These are phyloP conservation scores for Fraxinus xanthoxyloides DNA, from an alignment of 305 asterid genomes.

Conservation along the genomic window DNA sequence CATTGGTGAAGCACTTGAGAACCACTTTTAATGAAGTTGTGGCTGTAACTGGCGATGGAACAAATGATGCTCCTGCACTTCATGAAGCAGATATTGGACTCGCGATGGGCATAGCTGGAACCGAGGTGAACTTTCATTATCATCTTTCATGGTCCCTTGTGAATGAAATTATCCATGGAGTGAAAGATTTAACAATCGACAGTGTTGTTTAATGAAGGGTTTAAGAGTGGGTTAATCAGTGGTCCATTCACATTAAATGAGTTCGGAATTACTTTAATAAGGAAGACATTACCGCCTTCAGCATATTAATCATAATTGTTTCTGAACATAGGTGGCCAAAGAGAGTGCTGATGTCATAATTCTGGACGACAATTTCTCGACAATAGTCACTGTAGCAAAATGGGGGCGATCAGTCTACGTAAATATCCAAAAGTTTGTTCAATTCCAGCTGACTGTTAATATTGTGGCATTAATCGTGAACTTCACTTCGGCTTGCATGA, in stretches of 20 bases:
- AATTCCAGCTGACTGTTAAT: conserved; percentile 93
- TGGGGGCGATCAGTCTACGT: conserved; percentile 95
- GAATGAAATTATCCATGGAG: not conserved
- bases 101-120: conserved; percentile 99
- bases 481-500: conserved; percentile 79
- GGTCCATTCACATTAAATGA: no score
- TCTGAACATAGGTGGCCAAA: conserved; percentile 71
- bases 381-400: conserved; percentile 87
- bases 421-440: conserved; percentile 91
- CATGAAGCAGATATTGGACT: conserved; percentile 99
- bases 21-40: conserved; percentile 92
- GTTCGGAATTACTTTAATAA: no score
- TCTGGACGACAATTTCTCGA: conserved; percentile 93
- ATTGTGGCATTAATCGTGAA: conserved; percentile 79
- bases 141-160: not conserved
- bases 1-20: conserved; percentile 80
- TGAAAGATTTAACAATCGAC: not conserved
- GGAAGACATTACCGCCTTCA: not conserved
- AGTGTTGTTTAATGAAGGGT: not conserved
- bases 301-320: not conserved
- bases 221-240: no score
- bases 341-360: conserved; percentile 96
- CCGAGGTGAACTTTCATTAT: conserved; percentile 56
- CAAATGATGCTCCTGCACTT: conserved; percentile 98
- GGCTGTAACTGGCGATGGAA: conserved; percentile 98